A percentile compares a stretch with the other conserved stretches of the same genome.
Conservation (phyloP, 1,284 basidiomycete species). For the Puccinia brachypodii region DNA sequence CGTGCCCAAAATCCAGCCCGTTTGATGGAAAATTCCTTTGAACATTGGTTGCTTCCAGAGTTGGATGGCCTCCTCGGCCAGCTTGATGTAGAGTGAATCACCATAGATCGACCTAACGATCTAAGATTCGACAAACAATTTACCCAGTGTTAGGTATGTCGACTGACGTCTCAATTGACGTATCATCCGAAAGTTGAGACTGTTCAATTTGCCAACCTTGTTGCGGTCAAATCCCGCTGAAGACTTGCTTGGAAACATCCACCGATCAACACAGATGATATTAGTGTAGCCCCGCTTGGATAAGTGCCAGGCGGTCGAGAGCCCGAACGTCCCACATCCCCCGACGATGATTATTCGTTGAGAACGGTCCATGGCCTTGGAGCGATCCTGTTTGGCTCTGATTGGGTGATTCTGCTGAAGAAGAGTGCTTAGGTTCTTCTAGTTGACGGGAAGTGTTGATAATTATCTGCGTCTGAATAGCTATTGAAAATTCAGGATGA, state of each 20-base stretch:
- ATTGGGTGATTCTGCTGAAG: background rate
- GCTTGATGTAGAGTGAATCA: constrained; percentile 32
- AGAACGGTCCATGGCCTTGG: background rate
- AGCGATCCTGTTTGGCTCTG: background rate
- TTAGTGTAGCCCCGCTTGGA: constrained; percentile 38
- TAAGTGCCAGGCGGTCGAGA: constrained; percentile 45
- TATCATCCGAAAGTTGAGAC: background rate
- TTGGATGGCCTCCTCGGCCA: constrained; percentile 40
- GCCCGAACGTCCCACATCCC: constrained; percentile 45
- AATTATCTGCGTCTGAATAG: too few species aligned
- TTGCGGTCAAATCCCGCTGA: constrained; percentile 44
- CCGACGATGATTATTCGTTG: constrained; percentile 39
- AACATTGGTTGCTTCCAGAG: constrained; percentile 38
- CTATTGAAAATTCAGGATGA: background rate
- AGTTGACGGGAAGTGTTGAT: background rate
- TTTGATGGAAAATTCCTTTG: constrained; percentile 32
- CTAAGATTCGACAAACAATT: background rate
- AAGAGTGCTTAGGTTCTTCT: background rate
- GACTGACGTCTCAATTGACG: background rate
- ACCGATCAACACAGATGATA: constrained; percentile 40
- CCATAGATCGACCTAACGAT: constrained; percentile 35
- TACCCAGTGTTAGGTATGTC: background rate
- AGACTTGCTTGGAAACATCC: constrained; percentile 34
- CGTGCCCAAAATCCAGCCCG: constrained; percentile 33
- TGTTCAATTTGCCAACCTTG: constrained; percentile 22